These are phyloP conservation scores for Lactarius psammicola DNA, from an alignment of 768 basidiomycete genomes.

Conservation along the genomic window DNA sequence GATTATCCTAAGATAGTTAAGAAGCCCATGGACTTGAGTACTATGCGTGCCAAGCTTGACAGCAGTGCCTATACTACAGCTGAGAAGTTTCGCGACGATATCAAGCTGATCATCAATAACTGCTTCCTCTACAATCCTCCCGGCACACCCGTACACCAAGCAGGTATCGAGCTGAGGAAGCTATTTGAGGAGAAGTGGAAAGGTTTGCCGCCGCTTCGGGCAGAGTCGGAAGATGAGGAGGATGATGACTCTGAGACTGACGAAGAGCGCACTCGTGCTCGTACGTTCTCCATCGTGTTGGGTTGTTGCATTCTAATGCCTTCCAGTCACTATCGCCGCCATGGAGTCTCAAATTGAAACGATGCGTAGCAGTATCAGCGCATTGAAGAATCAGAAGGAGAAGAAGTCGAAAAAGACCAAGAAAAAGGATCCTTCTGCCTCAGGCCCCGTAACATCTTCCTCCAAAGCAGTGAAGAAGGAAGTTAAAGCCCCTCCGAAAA, in stretches of 20 bases:
- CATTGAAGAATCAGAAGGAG: conserved; percentile 51
- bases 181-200: conserved; percentile 94
- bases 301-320: conserved; percentile 26
- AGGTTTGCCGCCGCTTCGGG: conserved; percentile 59
- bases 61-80: conserved; percentile 72
- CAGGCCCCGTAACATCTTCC: conserved; percentile 56
- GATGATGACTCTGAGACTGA: conserved; percentile 65
- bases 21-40: conserved; percentile 92
- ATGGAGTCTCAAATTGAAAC: conserved; percentile 83
- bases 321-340: conserved; percentile 62
- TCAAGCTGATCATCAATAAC: conserved; percentile 93
- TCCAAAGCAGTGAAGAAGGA: conserved; percentile 57
- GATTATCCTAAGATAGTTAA: conserved; percentile 86
- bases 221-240: conserved; percentile 56
- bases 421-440: conserved; percentile 50
- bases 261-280: conserved; percentile 53
- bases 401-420: conserved; percentile 72
- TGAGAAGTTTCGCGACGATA: conserved; percentile 82
- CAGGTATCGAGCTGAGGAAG: conserved; percentile 80
- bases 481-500: conserved; percentile 40
- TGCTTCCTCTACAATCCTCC: conserved; percentile 91
- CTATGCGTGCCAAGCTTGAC: conserved; percentile 85
- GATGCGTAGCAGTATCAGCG: conserved; percentile 67
- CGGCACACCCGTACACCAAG: conserved; percentile 81
- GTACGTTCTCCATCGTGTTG: conserved; percentile 44